These are phyloP conservation scores for Basidioascus undulatus DNA, from an alignment of 768 basidiomycete species.

Conservation along the genomic window DNA sequence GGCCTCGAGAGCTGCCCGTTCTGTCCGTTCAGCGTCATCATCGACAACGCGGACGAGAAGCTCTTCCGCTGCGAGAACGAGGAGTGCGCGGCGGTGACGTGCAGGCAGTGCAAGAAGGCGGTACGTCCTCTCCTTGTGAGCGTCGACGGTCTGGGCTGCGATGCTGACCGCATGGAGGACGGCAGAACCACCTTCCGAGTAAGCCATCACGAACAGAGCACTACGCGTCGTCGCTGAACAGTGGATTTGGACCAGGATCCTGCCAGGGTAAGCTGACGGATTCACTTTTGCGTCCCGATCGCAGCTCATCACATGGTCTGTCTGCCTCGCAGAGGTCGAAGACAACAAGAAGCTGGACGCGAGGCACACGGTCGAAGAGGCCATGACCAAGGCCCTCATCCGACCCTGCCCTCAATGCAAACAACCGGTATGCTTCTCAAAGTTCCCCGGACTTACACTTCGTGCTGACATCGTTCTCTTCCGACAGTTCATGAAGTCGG, in stretches of 20 bases:
- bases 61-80: constrained; percentile 29
- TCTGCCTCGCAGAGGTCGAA: constrained; percentile 43
- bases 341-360: constrained; percentile 49
- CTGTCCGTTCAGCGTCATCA: constrained; percentile 66
- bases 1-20: constrained; percentile 73
- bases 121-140: constrained; percentile 21
- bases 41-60: constrained; percentile 41
- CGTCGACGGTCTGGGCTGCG: neutral
- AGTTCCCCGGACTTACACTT: constrained; percentile 8
- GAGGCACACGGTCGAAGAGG: constrained; percentile 63
- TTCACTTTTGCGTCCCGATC: too few relatives aligned
- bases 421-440: constrained; percentile 2
- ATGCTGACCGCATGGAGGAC: too few relatives aligned
- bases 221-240: too few relatives aligned
- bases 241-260: too few relatives aligned
- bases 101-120: constrained; percentile 49
- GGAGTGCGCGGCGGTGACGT: constrained; percentile 51
- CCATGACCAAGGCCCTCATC: constrained; percentile 43
- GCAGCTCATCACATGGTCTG: too few relatives aligned
- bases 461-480: neutral
- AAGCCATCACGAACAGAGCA: too few relatives aligned
- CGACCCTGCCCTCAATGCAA: neutral
- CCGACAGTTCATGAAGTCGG: constrained; percentile 40
- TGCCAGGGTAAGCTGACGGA: too few relatives aligned
- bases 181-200: too few relatives aligned